phyloP scores from a whole-genome alignment of 306 rosid genomes.

The Psophocarpus tetragonolobus region DNA sequence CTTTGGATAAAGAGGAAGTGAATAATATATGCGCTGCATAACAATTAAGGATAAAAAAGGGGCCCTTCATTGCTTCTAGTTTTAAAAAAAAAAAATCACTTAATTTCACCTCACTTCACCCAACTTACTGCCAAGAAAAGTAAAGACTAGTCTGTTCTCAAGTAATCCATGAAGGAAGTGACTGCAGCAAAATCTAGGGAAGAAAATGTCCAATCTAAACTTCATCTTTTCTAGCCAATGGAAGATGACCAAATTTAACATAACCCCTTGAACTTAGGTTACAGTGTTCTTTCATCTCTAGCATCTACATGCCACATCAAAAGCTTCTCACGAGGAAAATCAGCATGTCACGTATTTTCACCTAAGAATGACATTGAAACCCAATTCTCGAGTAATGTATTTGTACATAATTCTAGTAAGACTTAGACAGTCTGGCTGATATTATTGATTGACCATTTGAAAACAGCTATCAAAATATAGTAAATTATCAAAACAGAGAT shows the following conservation, averaged over 20 bases:
- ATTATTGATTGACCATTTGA: neutral
- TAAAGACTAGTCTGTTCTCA: slow-evolving; percentile 36
- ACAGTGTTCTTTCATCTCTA: slow-evolving; percentile 26
- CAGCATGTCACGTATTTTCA: slow-evolving; percentile 39
- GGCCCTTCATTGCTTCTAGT: slow-evolving; percentile 15
- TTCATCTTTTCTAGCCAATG: neutral
- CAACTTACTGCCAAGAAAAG: slow-evolving; percentile 34
- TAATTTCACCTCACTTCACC: neutral
- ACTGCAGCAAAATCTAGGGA: slow-evolving; percentile 38
- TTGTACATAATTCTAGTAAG: neutral
- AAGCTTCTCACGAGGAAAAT: slow-evolving; percentile 28
- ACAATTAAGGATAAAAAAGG: slow-evolving; percentile 2
- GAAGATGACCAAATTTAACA: slow-evolving; percentile 31
- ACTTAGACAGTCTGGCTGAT: neutral
- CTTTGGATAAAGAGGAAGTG: neutral
- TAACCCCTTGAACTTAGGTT: slow-evolving; percentile 33
- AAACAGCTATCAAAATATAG: neutral
- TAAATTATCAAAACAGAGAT: neutral
- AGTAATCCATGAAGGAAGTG: slow-evolving; percentile 7
- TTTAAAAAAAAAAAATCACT: slow-evolving; percentile 32
- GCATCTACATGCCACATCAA: slow-evolving; percentile 40
- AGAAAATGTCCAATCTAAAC: slow-evolving; percentile 33
- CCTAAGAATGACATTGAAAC: slow-evolving; percentile 37
- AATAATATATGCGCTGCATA: slow-evolving; percentile 19
- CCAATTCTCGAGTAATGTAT: slow-evolving; percentile 23